phyloP scores from a whole-genome alignment of 495 filamentous ascomycete genomes.

The Aspergillus affinis region DNA sequence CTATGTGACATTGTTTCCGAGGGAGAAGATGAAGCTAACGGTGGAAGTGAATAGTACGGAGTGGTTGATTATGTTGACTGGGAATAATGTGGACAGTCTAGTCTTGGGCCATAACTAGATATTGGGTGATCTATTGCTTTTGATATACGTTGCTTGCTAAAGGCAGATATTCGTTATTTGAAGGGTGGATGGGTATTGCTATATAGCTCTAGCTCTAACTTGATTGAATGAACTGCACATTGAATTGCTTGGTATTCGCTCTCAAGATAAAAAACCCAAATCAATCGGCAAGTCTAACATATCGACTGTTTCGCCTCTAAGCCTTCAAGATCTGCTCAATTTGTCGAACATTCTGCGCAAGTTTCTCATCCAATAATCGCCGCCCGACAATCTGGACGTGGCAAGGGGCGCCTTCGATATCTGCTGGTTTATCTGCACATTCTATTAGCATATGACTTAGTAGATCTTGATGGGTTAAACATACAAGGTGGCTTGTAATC shows the following conservation, averaged over 20 bases:
- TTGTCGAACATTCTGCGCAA: constrained; percentile 22
- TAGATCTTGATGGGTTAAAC: neutral
- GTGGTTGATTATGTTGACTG: constrained; percentile 20
- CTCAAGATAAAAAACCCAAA: no score
- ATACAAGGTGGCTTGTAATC: constrained; percentile 12
- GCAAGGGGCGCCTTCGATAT: constrained; percentile 30
- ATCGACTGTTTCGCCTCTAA: neutral
- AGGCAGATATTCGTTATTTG: no score
- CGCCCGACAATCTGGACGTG: constrained; percentile 31
- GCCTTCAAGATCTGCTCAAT: constrained; percentile 19
- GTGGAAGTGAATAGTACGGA: constrained; percentile 19
- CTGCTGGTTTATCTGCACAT: constrained; percentile 18
- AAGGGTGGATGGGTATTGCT: neutral
- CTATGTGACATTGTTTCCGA: constrained; percentile 60
- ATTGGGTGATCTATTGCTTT: neutral
- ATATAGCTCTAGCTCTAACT: neutral
- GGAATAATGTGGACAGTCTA: constrained; percentile 15
- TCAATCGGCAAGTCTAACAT: no score
- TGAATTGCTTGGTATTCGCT: neutral
- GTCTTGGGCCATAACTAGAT: neutral
- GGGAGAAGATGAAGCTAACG: constrained; percentile 44
- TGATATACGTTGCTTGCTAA: no score
- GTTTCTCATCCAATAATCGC: constrained; percentile 27
- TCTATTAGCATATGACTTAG: neutral
- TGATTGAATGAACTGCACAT: neutral